phyloP scores from a whole-genome alignment of 2,329 filamentous ascomycete genomes.

The Spiromastix sp. region DNA sequence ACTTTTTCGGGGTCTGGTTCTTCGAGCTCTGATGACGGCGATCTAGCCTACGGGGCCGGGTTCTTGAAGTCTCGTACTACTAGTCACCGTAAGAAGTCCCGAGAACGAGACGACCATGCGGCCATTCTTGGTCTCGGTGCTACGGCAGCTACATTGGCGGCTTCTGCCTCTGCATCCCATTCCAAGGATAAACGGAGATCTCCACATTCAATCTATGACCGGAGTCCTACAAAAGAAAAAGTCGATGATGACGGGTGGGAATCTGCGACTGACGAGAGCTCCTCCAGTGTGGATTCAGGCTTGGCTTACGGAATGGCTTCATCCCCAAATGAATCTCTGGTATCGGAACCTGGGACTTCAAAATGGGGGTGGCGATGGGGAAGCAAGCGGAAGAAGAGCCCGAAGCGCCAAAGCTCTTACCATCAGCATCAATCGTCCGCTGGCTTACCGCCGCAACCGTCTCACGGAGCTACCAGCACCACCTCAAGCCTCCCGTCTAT shows the following conservation, averaged over 20 bases:
- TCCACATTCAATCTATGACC: constrained; percentile 17
- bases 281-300: constrained; percentile 43
- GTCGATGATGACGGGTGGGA: constrained; percentile 49
- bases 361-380: constrained; percentile 55
- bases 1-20: constrained; percentile 51
- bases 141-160: constrained; percentile 37
- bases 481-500: constrained; percentile 40
- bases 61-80: constrained; percentile 25
- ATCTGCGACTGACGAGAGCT: constrained; percentile 46
- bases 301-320: constrained; percentile 50
- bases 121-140: constrained; percentile 39
- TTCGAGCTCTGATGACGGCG: constrained; percentile 56
- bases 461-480: constrained; percentile 22
- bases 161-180: constrained; percentile 24
- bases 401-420: constrained; percentile 38
- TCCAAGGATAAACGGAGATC: constrained; percentile 24
- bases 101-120: constrained; percentile 26
- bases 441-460: not conserved
- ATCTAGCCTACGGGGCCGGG: constrained; percentile 57
- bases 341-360: constrained; percentile 43
- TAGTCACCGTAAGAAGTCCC: constrained; percentile 25
- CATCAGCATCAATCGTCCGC: constrained; percentile 23
- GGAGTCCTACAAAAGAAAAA: not conserved
- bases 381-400: constrained; percentile 20
- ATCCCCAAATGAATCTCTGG: constrained; percentile 38